These are phyloP conservation scores for Mycosphaerella arachidis DNA, from an alignment of 2,329 filamentous ascomycete species.

Conservation along the genomic window DNA sequence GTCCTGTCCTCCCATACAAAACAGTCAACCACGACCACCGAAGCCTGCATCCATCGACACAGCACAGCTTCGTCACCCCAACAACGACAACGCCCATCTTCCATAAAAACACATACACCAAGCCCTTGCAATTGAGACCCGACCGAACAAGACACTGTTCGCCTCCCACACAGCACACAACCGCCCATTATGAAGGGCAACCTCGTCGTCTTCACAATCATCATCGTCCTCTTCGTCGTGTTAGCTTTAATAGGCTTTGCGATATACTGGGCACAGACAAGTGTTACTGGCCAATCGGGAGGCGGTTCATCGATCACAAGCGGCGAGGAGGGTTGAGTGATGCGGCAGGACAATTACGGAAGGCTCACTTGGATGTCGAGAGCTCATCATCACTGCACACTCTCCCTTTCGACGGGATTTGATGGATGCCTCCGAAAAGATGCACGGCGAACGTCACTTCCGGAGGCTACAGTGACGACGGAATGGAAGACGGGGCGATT, in stretches of 20 bases:
- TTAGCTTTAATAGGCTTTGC: conserved; percentile 47
- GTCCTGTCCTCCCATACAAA: background rate
- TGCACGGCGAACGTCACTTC: background rate
- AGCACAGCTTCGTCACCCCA: background rate
- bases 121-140: background rate
- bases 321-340: conserved; percentile 28
- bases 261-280: conserved; percentile 47
- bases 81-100: background rate
- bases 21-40: background rate
- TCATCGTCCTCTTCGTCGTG: conserved; percentile 50
- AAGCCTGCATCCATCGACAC: background rate
- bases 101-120: background rate
- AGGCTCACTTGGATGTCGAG: background rate
- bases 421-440: background rate
- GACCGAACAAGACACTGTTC: background rate
- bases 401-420: no score
- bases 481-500: background rate
- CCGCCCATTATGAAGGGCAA: conserved; percentile 45
- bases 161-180: conserved; percentile 8
- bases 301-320: conserved; percentile 26
- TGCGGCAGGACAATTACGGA: background rate
- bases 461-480: background rate
- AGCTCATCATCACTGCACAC: background rate
- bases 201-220: conserved; percentile 50
- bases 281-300: conserved; percentile 25